A percentile compares a stretch with the other conserved stretches of the same genome.
These are phyloP conservation scores for Diophrys appendiculata DNA, from an alignment of 73 alveolate species.

Conservation along the genomic window DNA sequence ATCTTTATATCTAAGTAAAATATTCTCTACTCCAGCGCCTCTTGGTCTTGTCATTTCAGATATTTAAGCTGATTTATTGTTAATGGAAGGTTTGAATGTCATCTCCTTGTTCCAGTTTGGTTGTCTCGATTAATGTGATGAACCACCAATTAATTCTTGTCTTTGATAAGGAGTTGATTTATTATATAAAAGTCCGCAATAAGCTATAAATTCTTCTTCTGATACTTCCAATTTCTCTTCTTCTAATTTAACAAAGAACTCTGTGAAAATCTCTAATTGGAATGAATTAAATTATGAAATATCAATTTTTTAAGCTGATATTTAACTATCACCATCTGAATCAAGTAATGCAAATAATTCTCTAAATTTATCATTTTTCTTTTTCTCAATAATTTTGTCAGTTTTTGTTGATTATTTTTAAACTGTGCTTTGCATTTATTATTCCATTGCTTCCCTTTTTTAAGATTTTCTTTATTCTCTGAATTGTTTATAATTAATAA, in stretches of 20 bases:
- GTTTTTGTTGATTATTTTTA: conserved; percentile 1
- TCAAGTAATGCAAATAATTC: background rate
- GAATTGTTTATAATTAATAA: no score
- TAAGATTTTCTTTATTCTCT: background rate
- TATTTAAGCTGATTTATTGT: background rate
- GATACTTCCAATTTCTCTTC: background rate
- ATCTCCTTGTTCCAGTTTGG: background rate
- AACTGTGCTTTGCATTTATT: no score
- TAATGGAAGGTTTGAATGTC: background rate
- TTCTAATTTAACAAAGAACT: background rate
- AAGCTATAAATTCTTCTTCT: background rate
- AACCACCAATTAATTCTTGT: background rate
- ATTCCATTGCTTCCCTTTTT: background rate
- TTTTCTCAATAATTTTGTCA: background rate
- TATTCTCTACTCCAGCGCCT: background rate
- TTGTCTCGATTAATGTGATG: background rate
- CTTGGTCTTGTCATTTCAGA: background rate
- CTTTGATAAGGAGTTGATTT: background rate
- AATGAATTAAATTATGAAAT: background rate
- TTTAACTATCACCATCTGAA: background rate
- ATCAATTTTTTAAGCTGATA: conserved; percentile 11
- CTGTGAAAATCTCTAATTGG: background rate
- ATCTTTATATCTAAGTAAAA: background rate
- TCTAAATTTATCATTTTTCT: background rate
- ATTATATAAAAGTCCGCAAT: background rate